Evolutionary conservation across 148 eudicot species (phyloP).

Genomic region (Vaccinium vitisidaea): DNA sequence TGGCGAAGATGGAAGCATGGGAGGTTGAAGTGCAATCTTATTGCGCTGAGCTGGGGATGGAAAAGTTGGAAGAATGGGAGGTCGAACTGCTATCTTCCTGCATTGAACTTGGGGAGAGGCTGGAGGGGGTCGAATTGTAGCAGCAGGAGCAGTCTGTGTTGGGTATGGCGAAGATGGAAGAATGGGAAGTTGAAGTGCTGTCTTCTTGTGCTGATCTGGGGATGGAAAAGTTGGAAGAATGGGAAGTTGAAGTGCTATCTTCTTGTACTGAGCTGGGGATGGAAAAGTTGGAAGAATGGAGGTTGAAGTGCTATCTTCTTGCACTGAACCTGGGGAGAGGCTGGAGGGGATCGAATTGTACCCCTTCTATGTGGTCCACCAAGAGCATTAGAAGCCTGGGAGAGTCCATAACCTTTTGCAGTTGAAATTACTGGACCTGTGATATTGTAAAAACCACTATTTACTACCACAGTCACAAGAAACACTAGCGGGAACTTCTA

Average conservation of each 20-base stretch:
- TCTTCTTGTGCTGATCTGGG: conserved; percentile 20
- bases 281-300: too few relatives aligned
- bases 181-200: background rate
- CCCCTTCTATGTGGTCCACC: conserved; percentile 13
- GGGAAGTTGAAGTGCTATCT: background rate
- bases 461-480: conserved; percentile 11
- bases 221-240: background rate
- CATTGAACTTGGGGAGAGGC: conserved; percentile 24
- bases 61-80: conserved; percentile 5
- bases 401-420: conserved; percentile 15
- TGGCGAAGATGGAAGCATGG: background rate
- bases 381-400: conserved; percentile 12
- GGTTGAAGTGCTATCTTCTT: conserved; percentile 11
- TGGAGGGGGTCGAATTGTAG: conserved; percentile 11
- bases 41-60: conserved; percentile 15
- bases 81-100: conserved; percentile 8
- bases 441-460: conserved; percentile 5
- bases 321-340: conserved; percentile 24
- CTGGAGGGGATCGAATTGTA: conserved; percentile 9
- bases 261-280: too few relatives aligned
- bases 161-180: background rate
- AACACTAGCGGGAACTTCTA: background rate
- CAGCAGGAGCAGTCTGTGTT: background rate
- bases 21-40: conserved; percentile 9
- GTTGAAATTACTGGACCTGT: conserved; percentile 25